Conservation (phyloP, 257 asterid species). For the Ligustrum vulgare region DNA sequence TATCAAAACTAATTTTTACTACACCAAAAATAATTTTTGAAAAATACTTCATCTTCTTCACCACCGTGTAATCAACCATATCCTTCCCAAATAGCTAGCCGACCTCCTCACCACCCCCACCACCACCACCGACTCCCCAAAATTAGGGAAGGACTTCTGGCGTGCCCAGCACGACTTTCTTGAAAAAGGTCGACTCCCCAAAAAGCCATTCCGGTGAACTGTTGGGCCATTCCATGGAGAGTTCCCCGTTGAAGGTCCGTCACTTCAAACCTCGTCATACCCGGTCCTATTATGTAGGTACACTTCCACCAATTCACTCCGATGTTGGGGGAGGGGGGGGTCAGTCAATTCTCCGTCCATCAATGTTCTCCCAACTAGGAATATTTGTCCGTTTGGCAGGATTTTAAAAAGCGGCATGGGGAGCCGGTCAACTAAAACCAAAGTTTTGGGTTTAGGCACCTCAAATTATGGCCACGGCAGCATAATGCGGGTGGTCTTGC, state of each 20-base stretch:
- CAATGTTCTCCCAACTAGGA: conserved; percentile 62
- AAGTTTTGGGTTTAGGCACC: conserved; percentile 58
- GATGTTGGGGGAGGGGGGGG: conserved; percentile 32
- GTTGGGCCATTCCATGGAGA: conserved; percentile 33
- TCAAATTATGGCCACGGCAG: conserved; percentile 82
- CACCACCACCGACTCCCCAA: no score
- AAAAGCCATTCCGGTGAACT: conserved; percentile 68
- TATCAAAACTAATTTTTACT: no score
- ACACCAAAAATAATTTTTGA: no score
- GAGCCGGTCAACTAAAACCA: conserved; percentile 46
- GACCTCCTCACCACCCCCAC: no score
- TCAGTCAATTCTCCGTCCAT: conserved; percentile 53
- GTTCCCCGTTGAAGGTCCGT: conserved; percentile 44
- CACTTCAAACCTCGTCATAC: conserved; percentile 43
- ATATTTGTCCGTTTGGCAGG: conserved; percentile 76
- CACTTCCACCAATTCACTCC: conserved; percentile 47
- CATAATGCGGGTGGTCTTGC: conserved; percentile 62
- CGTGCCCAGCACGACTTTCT: conserved; percentile 27
- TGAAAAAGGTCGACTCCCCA: conserved; percentile 46
- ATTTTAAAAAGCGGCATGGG: conserved; percentile 57
- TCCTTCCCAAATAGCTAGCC: no score
- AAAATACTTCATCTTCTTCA: no score
- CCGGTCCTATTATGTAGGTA: conserved; percentile 61
- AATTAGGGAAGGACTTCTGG: conserved; percentile 47
- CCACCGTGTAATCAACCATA: no score